Evolutionary conservation across 1,139 yeast species (phyloP), one percentile per base, ranked within the genome.

Genomic region (Trichomonascaceae sp.): DNA sequence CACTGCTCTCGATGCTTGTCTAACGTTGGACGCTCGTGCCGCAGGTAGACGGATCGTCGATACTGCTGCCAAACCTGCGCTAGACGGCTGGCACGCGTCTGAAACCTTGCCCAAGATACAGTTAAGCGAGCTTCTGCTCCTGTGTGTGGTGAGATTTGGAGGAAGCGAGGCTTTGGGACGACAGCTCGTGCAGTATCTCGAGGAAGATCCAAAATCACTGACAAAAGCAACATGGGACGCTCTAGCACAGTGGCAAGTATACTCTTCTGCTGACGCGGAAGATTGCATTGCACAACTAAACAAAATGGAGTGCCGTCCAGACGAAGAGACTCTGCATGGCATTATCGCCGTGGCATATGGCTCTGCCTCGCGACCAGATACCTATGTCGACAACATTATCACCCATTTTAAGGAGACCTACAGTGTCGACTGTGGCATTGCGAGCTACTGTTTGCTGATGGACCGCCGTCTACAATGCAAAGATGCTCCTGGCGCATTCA

Each of bases 181-280:
- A 16, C 28, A 40, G 16, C 30, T 52, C 1, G 40, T 37, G n/a
- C n/a, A n/a, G n/a, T n/a, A n/a, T n/a, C n/a, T n/a, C n/a, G n/a
- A n/a, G n/a, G n/a, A n/a, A n/a, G n/a, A n/a, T n/a, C n/a, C n/a
- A n/a, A n/a, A n/a, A n/a, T n/a, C n/a, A n/a, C n/a, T 42, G 18
- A 55, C 43, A 15, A 50, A 53, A 33, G 59, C 51, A 25, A 49
- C 60, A 1, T 56, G 60, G 60, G 60, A 56, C 30, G 50, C 50
- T 11, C 37, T 57, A 31, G 43, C 49, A 11, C 61, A 56, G 33
- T 57, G 58, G 58, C 32, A 43, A 2, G 51, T 46, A 2, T 53
- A 48, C 37, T 38, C 43, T n/a, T 36, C 43, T 14, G 31, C 39
- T 5, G 38, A 43, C 11, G 26, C 44, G 0, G 32, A 30, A 1